Evolutionary conservation across 768 basidiomycete genomes (phyloP).

Genomic region (Boletus coccyginus): DNA sequence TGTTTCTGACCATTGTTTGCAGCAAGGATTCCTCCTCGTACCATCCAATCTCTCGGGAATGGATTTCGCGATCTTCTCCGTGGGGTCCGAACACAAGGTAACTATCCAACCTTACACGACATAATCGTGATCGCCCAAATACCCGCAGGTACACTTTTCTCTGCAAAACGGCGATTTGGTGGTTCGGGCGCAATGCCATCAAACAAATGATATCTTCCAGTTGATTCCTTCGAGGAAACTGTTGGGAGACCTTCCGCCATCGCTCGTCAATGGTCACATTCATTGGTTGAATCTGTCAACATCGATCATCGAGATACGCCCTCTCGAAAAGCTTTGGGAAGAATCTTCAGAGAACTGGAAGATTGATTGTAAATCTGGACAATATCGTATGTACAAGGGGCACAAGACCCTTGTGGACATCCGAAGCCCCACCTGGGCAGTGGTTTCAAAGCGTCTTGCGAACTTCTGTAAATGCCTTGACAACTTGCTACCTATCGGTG

Average conservation of each 20-base stretch:
- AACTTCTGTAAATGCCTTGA: conserved; percentile 7
- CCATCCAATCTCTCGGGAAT: neutral
- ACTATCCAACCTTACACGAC: neutral
- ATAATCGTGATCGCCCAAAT: neutral
- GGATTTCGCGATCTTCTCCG: neutral
- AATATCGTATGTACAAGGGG: neutral
- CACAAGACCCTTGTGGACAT: conserved; percentile 17
- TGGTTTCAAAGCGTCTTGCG: too few relatives aligned
- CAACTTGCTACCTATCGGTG: too few relatives aligned
- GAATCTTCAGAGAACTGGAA: conserved; percentile 20
- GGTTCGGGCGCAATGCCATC: neutral
- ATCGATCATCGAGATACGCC: conserved; percentile 21
- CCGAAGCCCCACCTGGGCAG: too few relatives aligned
- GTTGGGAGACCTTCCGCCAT: neutral
- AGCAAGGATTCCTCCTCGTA: neutral
- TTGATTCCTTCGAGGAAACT: neutral
- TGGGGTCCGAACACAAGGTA: neutral
- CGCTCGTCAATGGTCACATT: conserved; percentile 3
- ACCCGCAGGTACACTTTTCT: neutral
- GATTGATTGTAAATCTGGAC: neutral
- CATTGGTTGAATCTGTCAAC: conserved; percentile 26
- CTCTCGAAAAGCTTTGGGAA: conserved; percentile 17
- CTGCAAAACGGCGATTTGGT: neutral
- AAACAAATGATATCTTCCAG: neutral
- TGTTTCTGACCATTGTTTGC: neutral